These are phyloP conservation scores for Phialocephala subalpina DNA, from an alignment of 2,329 filamentous ascomycete genomes.

Conservation along the genomic window DNA sequence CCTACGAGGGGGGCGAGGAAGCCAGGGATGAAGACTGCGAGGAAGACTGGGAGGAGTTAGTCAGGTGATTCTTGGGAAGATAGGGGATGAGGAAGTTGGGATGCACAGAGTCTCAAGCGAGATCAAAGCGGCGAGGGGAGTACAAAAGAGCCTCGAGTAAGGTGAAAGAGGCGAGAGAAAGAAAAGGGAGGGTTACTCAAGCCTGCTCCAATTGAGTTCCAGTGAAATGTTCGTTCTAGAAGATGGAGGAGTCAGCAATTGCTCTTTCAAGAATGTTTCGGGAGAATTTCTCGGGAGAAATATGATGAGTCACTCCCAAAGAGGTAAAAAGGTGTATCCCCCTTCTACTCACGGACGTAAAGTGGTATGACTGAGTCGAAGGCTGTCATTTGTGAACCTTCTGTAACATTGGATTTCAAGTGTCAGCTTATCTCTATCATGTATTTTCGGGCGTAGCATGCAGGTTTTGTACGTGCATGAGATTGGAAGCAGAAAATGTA, in stretches of 20 bases:
- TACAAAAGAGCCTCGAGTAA: too few species aligned
- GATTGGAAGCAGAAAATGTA: not conserved
- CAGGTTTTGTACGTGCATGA: not conserved
- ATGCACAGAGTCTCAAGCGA: too few species aligned
- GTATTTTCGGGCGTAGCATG: not conserved
- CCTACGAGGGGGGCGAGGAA: conserved; percentile 67
- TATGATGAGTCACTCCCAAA: too few species aligned
- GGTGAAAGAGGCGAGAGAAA: too few species aligned
- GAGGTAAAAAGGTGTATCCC: too few species aligned
- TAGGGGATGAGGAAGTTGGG: too few species aligned
- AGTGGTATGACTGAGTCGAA: conserved; percentile 65
- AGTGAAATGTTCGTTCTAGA: conserved; percentile 61
- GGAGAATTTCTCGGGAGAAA: too few species aligned
- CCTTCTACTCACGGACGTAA: too few species aligned
- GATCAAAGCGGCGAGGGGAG: too few species aligned
- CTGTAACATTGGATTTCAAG: conserved; percentile 20
- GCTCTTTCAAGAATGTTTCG: too few species aligned
- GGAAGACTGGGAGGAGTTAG: conserved; percentile 50
- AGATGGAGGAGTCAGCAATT: too few species aligned
- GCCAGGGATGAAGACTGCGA: conserved; percentile 65
- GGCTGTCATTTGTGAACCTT: conserved; percentile 59
- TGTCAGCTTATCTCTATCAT: not conserved
- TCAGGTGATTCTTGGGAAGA: too few species aligned
- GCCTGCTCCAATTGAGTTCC: conserved; percentile 63
- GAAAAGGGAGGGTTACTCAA: conserved; percentile 41